Evolutionary conservation across 306 rosid genomes (phyloP).

Genomic region (Begonia masoniana): DNA sequence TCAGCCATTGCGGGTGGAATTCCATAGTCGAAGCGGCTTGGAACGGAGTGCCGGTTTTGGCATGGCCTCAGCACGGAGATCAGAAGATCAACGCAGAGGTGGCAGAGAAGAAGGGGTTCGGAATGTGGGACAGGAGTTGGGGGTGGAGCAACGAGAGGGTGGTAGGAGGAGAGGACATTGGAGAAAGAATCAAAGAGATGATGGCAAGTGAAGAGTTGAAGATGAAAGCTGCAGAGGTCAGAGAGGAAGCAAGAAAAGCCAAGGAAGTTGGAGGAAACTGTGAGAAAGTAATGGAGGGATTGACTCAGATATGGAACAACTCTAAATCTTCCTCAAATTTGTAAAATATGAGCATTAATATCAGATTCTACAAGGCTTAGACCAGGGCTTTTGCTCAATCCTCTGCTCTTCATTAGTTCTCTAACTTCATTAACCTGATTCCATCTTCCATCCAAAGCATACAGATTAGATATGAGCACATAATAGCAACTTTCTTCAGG

Average conservation of each 20-base stretch:
- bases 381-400: conserved; percentile 53
- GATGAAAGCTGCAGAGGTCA: conserved; percentile 12
- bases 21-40: conserved; percentile 34
- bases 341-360: background rate
- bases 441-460: conserved; percentile 85
- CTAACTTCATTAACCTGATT: conserved; percentile 60
- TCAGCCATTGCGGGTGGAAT: conserved; percentile 54
- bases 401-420: conserved; percentile 46
- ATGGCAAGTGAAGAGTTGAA: conserved; percentile 25
- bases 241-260: conserved; percentile 22
- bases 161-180: conserved; percentile 42
- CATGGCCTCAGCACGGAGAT: conserved; percentile 48
- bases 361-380: conserved; percentile 33
- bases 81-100: conserved; percentile 42
- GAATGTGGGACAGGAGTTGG: conserved; percentile 40
- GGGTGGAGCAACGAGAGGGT: conserved; percentile 28
- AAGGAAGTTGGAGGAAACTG: conserved; percentile 22
- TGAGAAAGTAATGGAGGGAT: conserved; percentile 10
- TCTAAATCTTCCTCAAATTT: no score
- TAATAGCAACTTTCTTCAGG: conserved; percentile 57
- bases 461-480: conserved; percentile 59
- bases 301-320: background rate
- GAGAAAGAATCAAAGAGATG: conserved; percentile 31
- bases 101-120: conserved; percentile 30
- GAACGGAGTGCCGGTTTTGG: conserved; percentile 37